A percentile compares a stretch with the other conserved stretches of the same genome.
phyloP scores from a whole-genome alignment of 106 monocot species.

The Platanthera guangdongensis region DNA sequence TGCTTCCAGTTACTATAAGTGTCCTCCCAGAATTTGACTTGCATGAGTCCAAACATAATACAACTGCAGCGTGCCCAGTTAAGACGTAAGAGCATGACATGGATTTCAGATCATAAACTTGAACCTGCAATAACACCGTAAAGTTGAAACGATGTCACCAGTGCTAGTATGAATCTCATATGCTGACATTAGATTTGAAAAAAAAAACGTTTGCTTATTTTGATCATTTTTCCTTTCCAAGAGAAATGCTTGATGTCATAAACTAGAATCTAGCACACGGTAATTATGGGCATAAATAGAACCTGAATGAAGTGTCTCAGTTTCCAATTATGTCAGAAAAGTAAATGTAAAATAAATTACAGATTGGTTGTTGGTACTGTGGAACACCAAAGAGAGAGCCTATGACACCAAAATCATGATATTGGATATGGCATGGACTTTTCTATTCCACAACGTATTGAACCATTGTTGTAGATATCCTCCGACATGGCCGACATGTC shows the following conservation, averaged over 20 bases:
- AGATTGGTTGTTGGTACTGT: too few relatives aligned
- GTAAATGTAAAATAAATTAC: not conserved
- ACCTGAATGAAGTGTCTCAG: not conserved
- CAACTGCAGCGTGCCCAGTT: constrained; percentile 75
- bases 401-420: too few relatives aligned
- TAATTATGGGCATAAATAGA: not conserved
- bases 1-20: constrained; percentile 82
- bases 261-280: not conserved
- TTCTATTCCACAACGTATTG: too few relatives aligned
- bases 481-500: too few relatives aligned
- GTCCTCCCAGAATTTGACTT: constrained; percentile 46
- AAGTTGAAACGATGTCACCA: not conserved
- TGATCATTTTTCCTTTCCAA: not conserved
- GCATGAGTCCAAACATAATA: constrained; percentile 81
- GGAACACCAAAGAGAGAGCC: too few relatives aligned
- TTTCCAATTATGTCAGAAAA: not conserved
- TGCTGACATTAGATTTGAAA: not conserved
- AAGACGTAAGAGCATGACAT: constrained; percentile 95
- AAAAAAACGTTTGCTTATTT: not conserved
- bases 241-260: not conserved
- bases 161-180: not conserved
- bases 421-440: too few relatives aligned
- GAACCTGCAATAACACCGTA: constrained; percentile 39
- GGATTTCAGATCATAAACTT: constrained; percentile 74
- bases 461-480: too few relatives aligned